Percentiles rank a stretch among this genome's conserved stretches.
These are phyloP conservation scores for Beauveria pseudobassiana DNA, from an alignment of 2,329 filamentous ascomycete genomes.

Conservation along the genomic window DNA sequence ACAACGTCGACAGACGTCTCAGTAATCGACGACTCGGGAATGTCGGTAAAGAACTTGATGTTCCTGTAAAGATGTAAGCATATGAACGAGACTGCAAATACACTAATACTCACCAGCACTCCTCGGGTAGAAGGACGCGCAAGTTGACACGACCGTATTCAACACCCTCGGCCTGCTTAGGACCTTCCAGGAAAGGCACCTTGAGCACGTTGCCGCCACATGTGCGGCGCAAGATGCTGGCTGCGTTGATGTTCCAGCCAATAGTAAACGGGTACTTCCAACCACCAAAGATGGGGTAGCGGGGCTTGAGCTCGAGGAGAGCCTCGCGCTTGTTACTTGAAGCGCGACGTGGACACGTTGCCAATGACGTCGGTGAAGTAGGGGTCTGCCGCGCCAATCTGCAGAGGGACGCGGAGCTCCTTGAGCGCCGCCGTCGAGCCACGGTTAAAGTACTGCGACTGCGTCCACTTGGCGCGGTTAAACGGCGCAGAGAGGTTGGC, in stretches of 20 bases:
- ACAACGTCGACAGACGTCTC: slow-evolving; percentile 55
- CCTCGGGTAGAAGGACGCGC: slow-evolving; percentile 83
- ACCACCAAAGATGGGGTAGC: slow-evolving; percentile 92
- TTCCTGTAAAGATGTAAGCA: slow-evolving; percentile 52
- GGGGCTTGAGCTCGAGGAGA: slow-evolving; percentile 82
- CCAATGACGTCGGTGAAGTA: slow-evolving; percentile 97
- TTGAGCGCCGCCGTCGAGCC: slow-evolving; percentile 64
- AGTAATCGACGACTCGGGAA: slow-evolving; percentile 58
- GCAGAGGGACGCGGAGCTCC: slow-evolving; percentile 73
- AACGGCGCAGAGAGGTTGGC: slow-evolving; percentile 70
- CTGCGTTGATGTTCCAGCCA: slow-evolving; percentile 87
- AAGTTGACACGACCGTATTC: slow-evolving; percentile 77
- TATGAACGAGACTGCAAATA: neutral
- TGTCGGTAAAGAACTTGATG: slow-evolving; percentile 65
- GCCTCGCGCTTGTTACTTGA: slow-evolving; percentile 71
- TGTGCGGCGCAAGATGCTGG: slow-evolving; percentile 65
- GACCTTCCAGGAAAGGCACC: slow-evolving; percentile 88
- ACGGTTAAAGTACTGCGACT: slow-evolving; percentile 68
- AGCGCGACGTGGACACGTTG: slow-evolving; percentile 90
- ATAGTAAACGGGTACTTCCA: slow-evolving; percentile 98
- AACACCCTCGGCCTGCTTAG: slow-evolving; percentile 75
- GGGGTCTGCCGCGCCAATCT: slow-evolving; percentile 70
- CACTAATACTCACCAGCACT: slow-evolving; percentile 59
- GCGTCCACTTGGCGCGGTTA: slow-evolving; percentile 68
- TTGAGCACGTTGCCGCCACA: slow-evolving; percentile 77